A percentile compares a stretch with the other conserved stretches of the same genome.
These are phyloP conservation scores for Glaciozyma antarctica DNA, from an alignment of 768 basidiomycete genomes.

Conservation along the genomic window DNA sequence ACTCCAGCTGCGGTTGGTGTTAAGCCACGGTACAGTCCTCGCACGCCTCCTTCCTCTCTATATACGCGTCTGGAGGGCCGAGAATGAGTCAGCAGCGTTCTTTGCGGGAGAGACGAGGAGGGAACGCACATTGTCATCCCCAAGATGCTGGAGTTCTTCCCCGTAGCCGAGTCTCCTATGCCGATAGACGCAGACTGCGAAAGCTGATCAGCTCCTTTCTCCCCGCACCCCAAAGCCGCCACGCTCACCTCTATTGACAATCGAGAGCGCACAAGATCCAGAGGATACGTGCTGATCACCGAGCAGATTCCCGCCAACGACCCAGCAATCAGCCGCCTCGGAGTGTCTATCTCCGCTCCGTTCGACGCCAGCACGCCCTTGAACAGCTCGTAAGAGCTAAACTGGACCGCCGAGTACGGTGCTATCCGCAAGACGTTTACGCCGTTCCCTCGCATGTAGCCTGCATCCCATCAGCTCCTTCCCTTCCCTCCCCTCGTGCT, in stretches of 20 bases:
- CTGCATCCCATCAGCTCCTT: conserved; percentile 37
- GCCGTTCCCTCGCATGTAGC: conserved; percentile 85
- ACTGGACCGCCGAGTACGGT: conserved; percentile 56
- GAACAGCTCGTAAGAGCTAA: conserved; percentile 33
- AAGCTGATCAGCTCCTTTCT: too few relatives aligned
- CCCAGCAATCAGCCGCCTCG: conserved; percentile 71
- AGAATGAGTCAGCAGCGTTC: background rate
- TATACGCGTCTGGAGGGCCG: conserved; percentile 47
- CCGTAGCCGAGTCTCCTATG: background rate
- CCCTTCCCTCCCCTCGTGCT: too few relatives aligned
- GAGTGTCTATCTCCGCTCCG: conserved; percentile 74
- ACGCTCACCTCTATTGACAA: conserved; percentile 63
- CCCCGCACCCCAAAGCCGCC: conserved; percentile 59
- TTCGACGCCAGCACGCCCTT: conserved; percentile 58
- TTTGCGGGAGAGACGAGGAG: background rate
- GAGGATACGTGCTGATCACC: conserved; percentile 48
- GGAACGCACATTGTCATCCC: conserved; percentile 69
- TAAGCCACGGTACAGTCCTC: conserved; percentile 73
- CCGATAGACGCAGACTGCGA: conserved; percentile 20
- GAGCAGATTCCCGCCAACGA: conserved; percentile 89
- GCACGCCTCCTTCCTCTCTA: conserved; percentile 81
- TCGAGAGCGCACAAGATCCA: conserved; percentile 86
- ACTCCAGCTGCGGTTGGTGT: conserved; percentile 56
- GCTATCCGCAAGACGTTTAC: conserved; percentile 79
- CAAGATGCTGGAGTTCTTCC: conserved; percentile 47